Evolutionary conservation across 805 yeast species (phyloP).

Genomic region (Yueomyces sp.): DNA sequence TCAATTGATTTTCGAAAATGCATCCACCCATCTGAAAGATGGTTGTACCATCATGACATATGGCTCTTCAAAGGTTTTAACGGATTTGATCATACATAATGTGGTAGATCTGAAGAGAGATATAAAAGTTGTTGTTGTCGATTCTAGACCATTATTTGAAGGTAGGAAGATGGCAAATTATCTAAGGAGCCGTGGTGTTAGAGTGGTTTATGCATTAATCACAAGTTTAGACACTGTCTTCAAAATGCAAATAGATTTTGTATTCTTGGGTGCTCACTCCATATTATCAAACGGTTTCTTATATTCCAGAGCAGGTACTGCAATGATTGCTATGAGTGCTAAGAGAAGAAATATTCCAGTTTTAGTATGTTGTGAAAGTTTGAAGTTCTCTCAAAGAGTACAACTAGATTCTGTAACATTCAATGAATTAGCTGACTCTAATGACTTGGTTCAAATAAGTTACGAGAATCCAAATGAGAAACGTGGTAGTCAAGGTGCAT

Average conservation of each 20-base stretch:
- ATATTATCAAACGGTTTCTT: slow-evolving; percentile 90
- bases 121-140: slow-evolving; percentile 77
- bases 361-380: slow-evolving; percentile 85
- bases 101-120: slow-evolving; percentile 45
- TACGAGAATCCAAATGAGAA: slow-evolving; percentile 38
- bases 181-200: slow-evolving; percentile 50
- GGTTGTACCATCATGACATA: slow-evolving; percentile 75
- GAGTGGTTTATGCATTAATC: slow-evolving; percentile 62
- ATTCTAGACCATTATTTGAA: slow-evolving; percentile 88
- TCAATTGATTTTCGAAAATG: slow-evolving; percentile 66
- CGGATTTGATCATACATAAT: slow-evolving; percentile 59
- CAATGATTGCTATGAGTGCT: slow-evolving; percentile 84
- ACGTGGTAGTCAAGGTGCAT: slow-evolving; percentile 40
- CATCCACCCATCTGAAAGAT: slow-evolving; percentile 60
- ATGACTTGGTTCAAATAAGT: slow-evolving; percentile 44
- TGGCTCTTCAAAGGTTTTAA: slow-evolving; percentile 78
- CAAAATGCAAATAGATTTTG: slow-evolving; percentile 70
- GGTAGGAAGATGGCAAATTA: slow-evolving; percentile 66
- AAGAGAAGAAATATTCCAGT: slow-evolving; percentile 84
- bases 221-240: slow-evolving; percentile 69
- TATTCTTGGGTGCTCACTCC: slow-evolving; percentile 92
- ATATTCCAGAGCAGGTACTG: slow-evolving; percentile 90
- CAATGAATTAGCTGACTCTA: slow-evolving; percentile 78
- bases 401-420: slow-evolving; percentile 92
- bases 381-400: slow-evolving; percentile 89